These are phyloP conservation scores for Aspergillus ellipticus DNA, from an alignment of 495 filamentous ascomycete genomes.

Conservation along the genomic window DNA sequence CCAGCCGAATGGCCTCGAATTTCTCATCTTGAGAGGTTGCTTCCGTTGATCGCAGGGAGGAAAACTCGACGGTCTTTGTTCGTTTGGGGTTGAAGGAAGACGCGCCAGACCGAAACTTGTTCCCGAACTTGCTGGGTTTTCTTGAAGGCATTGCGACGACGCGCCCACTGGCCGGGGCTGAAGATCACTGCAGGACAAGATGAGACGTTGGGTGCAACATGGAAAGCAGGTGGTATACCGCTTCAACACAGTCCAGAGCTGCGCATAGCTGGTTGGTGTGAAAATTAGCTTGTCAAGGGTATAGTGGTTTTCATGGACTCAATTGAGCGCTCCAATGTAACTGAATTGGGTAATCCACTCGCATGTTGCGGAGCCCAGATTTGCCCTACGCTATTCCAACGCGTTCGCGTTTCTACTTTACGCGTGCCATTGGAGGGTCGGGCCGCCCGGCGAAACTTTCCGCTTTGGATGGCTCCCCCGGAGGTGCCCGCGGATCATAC, in stretches of 20 bases:
- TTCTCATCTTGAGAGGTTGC: conserved; percentile 82
- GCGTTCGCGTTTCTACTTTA: conserved; percentile 35
- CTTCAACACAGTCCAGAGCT: conserved; percentile 1
- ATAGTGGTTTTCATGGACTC: conserved; percentile 7
- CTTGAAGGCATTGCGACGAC: conserved; percentile 53
- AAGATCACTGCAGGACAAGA: conserved; percentile 15
- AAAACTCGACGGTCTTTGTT: conserved; percentile 73
- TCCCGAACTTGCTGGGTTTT: conserved; percentile 53
- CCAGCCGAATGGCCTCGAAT: conserved; percentile 76
- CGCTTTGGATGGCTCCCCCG: conserved; percentile 2
- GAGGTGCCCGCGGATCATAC: conserved; percentile 14
- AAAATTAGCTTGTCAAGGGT: neutral
- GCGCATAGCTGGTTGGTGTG: conserved; percentile 5
- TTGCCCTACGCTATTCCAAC: conserved; percentile 23
- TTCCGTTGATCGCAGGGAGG: conserved; percentile 70
- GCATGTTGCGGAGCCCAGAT: conserved; percentile 13
- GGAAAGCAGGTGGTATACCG: conserved; percentile 10
- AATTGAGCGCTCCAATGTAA: conserved; percentile 20
- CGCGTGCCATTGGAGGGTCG: conserved; percentile 21
- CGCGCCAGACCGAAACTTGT: conserved; percentile 47
- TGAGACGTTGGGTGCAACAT: conserved; percentile 23
- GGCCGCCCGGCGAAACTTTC: conserved; percentile 31
- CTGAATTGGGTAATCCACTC: conserved; percentile 16
- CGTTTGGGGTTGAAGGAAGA: conserved; percentile 52
- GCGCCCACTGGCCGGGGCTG: conserved; percentile 27